phyloP scores from a whole-genome alignment of 2,329 filamentous ascomycete species.

The Ophiostoma pallidulum region DNA sequence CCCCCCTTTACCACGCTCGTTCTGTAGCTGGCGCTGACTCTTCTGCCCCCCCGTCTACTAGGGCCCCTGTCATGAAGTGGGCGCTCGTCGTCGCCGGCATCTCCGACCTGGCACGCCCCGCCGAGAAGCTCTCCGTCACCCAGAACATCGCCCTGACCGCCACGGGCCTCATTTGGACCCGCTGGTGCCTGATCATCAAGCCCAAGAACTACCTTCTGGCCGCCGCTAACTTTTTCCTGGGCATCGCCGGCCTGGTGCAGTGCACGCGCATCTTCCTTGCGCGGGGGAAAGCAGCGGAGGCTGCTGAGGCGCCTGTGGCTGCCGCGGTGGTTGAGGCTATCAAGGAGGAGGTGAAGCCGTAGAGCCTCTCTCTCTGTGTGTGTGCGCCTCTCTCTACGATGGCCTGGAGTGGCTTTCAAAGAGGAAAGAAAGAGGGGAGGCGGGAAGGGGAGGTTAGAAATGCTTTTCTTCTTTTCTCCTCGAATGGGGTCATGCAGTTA shows the following conservation, averaged over 20 bases:
- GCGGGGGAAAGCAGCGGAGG: slow-evolving; percentile 23
- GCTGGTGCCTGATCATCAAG: slow-evolving; percentile 97
- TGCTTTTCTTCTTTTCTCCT: too few species aligned
- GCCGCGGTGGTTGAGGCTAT: not conserved
- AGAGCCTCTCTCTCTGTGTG: too few species aligned
- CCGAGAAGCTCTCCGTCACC: slow-evolving; percentile 83
- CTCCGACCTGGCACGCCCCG: slow-evolving; percentile 83
- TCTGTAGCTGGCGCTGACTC: not conserved
- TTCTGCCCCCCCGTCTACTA: too few species aligned
- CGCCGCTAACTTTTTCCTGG: slow-evolving; percentile 97
- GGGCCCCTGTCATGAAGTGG: slow-evolving; percentile 98
- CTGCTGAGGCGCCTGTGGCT: not conserved
- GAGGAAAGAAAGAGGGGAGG: too few species aligned
- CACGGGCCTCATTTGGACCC: slow-evolving; percentile 94
- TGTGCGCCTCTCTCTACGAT: too few species aligned
- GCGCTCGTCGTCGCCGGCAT: slow-evolving; percentile 83
- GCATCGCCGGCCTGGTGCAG: slow-evolving; percentile 76
- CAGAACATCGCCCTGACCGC: slow-evolving; percentile 85
- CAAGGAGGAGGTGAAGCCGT: not conserved
- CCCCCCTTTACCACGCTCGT: not conserved
- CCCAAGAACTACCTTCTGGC: slow-evolving; percentile 91
- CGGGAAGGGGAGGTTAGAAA: too few species aligned
- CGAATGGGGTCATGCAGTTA: too few species aligned
- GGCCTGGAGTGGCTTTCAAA: too few species aligned
- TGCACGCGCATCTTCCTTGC: slow-evolving; percentile 59